A percentile compares a stretch with the other conserved stretches of the same genome.
Evolutionary conservation across 345 rosid genomes (phyloP).

Genomic region (Schrenkiella parvula): DNA sequence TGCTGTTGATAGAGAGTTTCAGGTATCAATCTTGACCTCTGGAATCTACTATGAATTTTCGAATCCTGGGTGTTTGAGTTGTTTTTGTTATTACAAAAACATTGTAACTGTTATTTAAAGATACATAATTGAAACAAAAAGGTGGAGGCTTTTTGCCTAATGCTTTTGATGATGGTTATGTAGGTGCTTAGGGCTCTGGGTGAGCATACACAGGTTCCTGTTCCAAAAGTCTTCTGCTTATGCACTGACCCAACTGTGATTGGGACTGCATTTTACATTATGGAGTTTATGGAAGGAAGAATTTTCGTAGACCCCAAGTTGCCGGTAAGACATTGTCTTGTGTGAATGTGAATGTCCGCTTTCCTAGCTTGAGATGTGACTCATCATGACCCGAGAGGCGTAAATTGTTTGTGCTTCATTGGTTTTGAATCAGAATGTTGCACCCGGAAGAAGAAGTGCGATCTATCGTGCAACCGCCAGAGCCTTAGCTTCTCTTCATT

Average conservation of each 20-base stretch:
- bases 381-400: not conserved
- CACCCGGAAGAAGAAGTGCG: conserved; percentile 56
- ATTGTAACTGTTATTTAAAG: not conserved
- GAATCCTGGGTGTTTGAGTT: not conserved
- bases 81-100: not conserved
- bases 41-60: not conserved
- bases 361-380: not conserved
- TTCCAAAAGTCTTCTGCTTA: conserved; percentile 77
- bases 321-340: conserved; percentile 41
- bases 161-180: conserved; percentile 1
- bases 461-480: conserved; percentile 68
- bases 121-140: not conserved
- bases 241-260: conserved; percentile 65
- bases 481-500: conserved; percentile 79
- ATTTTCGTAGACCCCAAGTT: conserved; percentile 70
- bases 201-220: conserved; percentile 72
- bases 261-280: conserved; percentile 90
- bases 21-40: conserved; percentile 35
- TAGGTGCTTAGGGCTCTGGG: conserved; percentile 85
- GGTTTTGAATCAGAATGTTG: conserved; percentile 47
- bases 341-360: not conserved
- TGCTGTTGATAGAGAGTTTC: conserved; percentile 87
- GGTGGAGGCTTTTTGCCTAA: conserved; percentile 6
- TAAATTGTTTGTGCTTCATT: conserved; percentile 13
- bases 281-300: conserved; percentile 95